Conservation (phyloP, 495 filamentous ascomycete species). For the Hyaloscypha hepaticicola region DNA sequence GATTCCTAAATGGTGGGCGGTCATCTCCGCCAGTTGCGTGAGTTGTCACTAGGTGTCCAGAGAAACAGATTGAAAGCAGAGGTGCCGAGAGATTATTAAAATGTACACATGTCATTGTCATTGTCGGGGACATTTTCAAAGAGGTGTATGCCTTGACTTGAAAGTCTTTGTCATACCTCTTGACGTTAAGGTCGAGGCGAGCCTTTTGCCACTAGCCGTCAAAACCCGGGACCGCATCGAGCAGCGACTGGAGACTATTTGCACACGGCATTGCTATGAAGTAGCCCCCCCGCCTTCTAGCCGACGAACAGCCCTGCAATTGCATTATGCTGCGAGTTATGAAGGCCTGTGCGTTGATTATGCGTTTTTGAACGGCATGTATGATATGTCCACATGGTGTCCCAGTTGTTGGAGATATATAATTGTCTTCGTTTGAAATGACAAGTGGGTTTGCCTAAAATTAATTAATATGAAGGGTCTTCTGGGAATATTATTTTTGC, state of each 20-base stretch:
- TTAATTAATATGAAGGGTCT: conserved; percentile 2
- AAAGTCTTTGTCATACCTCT: not conserved
- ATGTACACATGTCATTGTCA: too few species aligned
- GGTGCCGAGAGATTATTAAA: too few species aligned
- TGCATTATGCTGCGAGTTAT: conserved; percentile 2
- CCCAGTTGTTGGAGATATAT: conserved; percentile 3
- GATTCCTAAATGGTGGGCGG: too few species aligned
- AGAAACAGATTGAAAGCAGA: too few species aligned
- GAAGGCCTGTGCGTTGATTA: not conserved
- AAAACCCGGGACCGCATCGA: not conserved
- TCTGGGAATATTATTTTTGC: not conserved
- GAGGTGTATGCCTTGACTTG: too few species aligned
- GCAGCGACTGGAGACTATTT: not conserved
- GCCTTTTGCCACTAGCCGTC: not conserved
- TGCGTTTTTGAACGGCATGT: conserved; percentile 4
- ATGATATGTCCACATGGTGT: conserved; percentile 5
- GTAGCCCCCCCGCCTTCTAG: not conserved
- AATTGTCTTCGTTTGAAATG: not conserved
- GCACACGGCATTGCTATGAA: conserved; percentile 1
- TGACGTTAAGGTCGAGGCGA: not conserved
- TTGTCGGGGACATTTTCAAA: too few species aligned
- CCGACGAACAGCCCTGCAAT: not conserved
- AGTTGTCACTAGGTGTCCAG: too few species aligned
- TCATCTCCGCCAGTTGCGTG: too few species aligned
- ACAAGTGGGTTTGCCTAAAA: not conserved